Percentiles rank a stretch among this genome's conserved stretches.
phyloP scores from a whole-genome alignment of 1,139 yeast genomes.

The Candida gigantensis region DNA sequence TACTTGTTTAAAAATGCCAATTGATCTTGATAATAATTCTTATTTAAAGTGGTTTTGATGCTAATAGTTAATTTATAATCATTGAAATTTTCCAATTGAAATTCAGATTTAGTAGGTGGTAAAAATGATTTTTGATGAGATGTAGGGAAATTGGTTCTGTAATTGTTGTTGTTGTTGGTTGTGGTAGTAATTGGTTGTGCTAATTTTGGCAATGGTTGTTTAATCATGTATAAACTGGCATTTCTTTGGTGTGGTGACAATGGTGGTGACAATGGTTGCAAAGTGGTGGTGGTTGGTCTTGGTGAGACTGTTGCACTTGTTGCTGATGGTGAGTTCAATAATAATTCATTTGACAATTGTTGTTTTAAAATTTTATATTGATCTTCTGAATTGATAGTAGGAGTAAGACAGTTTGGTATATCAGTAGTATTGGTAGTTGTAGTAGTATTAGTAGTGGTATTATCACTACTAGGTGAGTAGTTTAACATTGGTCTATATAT shows the following conservation, averaged over 20 bases:
- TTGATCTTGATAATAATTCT: slow-evolving; percentile 48
- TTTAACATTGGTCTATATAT: no score
- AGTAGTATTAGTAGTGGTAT: background rate
- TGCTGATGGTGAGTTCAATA: slow-evolving; percentile 2
- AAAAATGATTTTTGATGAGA: slow-evolving; percentile 2
- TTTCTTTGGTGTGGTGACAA: slow-evolving; percentile 57
- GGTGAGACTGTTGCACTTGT: background rate
- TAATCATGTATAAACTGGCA: slow-evolving; percentile 28
- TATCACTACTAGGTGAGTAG: background rate
- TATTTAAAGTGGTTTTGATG: slow-evolving; percentile 42
- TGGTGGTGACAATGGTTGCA: slow-evolving; percentile 57
- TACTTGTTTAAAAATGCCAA: slow-evolving; percentile 54
- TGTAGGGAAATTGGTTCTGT: slow-evolving; percentile 1
- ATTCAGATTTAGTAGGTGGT: slow-evolving; percentile 22
- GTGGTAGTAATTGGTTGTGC: slow-evolving; percentile 2
- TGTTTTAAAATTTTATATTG: background rate
- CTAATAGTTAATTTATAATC: slow-evolving; percentile 50
- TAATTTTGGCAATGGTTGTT: slow-evolving; percentile 47
- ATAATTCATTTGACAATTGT: slow-evolving; percentile 1
- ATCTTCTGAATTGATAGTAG: slow-evolving; percentile 17
- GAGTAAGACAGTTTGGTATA: slow-evolving; percentile 42
- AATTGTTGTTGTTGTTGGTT: slow-evolving; percentile 2
- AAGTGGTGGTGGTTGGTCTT: slow-evolving; percentile 6
- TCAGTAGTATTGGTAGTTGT: slow-evolving; percentile 21
- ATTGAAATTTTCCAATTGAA: slow-evolving; percentile 50